Evolutionary conservation across 495 filamentous ascomycete species (phyloP).

Genomic region (Tuber borchii): DNA sequence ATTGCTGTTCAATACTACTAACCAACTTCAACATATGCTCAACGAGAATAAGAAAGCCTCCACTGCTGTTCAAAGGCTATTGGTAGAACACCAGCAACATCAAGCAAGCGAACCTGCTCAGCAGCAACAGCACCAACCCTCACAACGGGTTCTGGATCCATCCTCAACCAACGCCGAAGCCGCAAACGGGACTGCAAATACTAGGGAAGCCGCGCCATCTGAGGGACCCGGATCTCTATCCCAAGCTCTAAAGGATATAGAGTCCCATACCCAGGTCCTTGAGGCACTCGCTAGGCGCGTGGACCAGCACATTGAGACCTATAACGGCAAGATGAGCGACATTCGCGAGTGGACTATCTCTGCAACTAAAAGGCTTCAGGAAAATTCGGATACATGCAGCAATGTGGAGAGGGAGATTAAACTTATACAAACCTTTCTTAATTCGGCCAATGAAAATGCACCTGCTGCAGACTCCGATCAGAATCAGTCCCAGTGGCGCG

Average conservation of each 20-base stretch:
- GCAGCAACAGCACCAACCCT: background rate
- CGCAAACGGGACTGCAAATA: constrained; percentile 21
- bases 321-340: constrained; percentile 25
- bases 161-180: constrained; percentile 15
- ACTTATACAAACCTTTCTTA: constrained; percentile 11
- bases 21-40: constrained; percentile 18
- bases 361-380: constrained; percentile 20
- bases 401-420: constrained; percentile 17
- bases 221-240: constrained; percentile 16
- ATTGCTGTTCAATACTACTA: constrained; percentile 29
- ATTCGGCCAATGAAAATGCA: background rate
- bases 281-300: constrained; percentile 16
- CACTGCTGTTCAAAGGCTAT: background rate
- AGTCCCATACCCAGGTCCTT: constrained; percentile 13
- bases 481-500: background rate
- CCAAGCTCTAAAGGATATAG: constrained; percentile 16
- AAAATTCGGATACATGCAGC: constrained; percentile 12
- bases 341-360: constrained; percentile 32
- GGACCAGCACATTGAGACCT: constrained; percentile 22
- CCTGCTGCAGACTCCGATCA: background rate
- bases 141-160: background rate
- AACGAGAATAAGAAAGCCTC: constrained; percentile 16
- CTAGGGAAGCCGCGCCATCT: constrained; percentile 6
- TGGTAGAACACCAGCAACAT: background rate
- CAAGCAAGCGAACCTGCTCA: background rate